Evolutionary conservation across 441 rosid genomes (phyloP).

Genomic region (Corymbia citriodora): DNA sequence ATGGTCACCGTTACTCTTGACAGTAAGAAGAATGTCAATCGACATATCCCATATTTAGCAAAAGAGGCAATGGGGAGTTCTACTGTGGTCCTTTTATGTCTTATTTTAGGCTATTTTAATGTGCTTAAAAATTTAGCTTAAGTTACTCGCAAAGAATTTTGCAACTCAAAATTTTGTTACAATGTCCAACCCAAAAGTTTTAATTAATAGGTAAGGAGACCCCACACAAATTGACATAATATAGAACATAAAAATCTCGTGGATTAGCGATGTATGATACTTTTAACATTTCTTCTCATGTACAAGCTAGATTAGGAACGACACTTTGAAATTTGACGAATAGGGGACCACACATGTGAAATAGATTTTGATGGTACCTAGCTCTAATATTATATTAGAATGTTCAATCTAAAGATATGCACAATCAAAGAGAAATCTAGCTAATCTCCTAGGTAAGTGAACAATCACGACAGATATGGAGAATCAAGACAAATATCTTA

Average conservation of each 20-base stretch:
- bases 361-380: too few species aligned
- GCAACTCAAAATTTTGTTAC: background rate
- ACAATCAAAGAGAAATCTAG: background rate
- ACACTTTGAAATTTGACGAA: too few species aligned
- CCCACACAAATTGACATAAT: too few species aligned
- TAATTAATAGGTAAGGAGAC: too few species aligned
- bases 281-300: too few species aligned
- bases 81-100: background rate
- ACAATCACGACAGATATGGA: background rate
- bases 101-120: background rate
- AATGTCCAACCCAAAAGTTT: background rate
- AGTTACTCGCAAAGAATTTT: background rate
- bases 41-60: background rate
- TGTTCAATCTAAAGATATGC: background rate
- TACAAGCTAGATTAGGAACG: too few species aligned
- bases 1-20: background rate
- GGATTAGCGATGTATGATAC: background rate
- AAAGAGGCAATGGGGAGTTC: background rate
- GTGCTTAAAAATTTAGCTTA: background rate
- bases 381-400: too few species aligned
- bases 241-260: background rate
- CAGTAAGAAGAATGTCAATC: background rate
- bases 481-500: background rate
- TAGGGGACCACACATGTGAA: too few species aligned
- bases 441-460: background rate